Conservation (phyloP, 1,284 basidiomycete species). For the Trichosporon inkin region DNA sequence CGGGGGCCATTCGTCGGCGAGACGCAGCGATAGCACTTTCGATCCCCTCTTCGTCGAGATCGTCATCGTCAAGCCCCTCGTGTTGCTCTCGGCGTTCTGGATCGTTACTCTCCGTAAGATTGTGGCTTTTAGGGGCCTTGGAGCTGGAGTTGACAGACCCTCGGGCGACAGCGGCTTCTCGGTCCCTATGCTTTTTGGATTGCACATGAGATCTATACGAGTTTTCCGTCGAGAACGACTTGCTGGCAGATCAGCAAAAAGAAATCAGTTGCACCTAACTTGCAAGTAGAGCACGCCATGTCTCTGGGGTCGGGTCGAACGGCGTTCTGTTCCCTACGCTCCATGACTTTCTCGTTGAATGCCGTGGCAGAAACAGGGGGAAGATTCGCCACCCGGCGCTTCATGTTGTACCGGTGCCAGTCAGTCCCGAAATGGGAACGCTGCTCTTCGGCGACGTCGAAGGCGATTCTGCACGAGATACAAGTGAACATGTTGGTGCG, state of each 20-base stretch:
- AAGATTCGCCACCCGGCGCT: conserved; percentile 85
- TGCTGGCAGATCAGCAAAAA: conserved; percentile 55
- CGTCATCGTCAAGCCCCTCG: conserved; percentile 50
- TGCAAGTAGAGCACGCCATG: conserved; percentile 73
- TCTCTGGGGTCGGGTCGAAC: conserved; percentile 63
- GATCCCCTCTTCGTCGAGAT: conserved; percentile 55
- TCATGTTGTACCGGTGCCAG: conserved; percentile 97
- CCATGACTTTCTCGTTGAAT: conserved; percentile 89
- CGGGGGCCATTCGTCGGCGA: conserved; percentile 58
- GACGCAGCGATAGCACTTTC: conserved; percentile 74
- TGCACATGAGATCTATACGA: conserved; percentile 81
- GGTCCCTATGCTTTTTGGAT: conserved; percentile 88
- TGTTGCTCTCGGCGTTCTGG: conserved; percentile 47
- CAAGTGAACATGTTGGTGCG: conserved; percentile 66
- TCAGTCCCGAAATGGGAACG: conserved; percentile 89
- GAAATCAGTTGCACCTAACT: conserved; percentile 53
- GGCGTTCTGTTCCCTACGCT: conserved; percentile 68
- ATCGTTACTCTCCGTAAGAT: not conserved
- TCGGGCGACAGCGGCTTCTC: conserved; percentile 52
- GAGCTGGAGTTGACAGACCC: not conserved
- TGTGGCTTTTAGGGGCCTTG: not conserved
- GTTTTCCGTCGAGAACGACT: conserved; percentile 83
- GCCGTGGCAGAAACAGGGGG: conserved; percentile 73
- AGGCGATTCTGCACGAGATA: conserved; percentile 86
- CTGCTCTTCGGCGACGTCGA: conserved; percentile 78